These are phyloP conservation scores for Tolypocladium sp. DNA, from an alignment of 2,329 filamentous ascomycete genomes.

Conservation along the genomic window DNA sequence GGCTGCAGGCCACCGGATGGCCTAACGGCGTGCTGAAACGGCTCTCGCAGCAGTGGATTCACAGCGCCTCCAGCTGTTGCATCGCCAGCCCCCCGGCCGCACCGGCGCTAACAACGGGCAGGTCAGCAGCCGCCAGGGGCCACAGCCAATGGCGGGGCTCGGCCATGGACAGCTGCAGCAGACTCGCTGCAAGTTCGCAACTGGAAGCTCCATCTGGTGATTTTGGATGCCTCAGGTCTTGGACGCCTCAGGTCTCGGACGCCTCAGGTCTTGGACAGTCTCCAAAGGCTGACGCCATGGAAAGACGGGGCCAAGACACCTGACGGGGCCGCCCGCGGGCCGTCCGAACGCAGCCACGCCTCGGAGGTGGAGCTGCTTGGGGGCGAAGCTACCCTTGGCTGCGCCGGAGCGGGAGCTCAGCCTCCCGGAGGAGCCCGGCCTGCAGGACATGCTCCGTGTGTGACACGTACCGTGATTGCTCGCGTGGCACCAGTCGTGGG, in stretches of 20 bases:
- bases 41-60: not conserved
- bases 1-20: not conserved
- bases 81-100: slow-evolving; percentile 1
- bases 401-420: not conserved
- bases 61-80: not conserved
- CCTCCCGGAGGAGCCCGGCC: not conserved
- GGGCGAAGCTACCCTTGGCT: not conserved
- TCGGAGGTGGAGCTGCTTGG: not conserved
- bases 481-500: not conserved
- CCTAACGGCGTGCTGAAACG: not conserved
- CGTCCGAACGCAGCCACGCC: not conserved
- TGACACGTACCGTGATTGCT: not conserved
- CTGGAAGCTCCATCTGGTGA: not conserved
- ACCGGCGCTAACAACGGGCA: slow-evolving; percentile 1
- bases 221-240: not conserved
- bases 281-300: not conserved
- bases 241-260: too few relatives aligned
- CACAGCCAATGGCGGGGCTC: not conserved
- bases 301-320: not conserved
- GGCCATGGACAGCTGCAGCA: not conserved
- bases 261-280: not conserved
- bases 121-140: not conserved
- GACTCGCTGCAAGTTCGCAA: not conserved
- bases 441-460: not conserved
- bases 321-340: not conserved